phyloP scores from a whole-genome alignment of 768 basidiomycete species.

The Holtermannia corniformis region DNA sequence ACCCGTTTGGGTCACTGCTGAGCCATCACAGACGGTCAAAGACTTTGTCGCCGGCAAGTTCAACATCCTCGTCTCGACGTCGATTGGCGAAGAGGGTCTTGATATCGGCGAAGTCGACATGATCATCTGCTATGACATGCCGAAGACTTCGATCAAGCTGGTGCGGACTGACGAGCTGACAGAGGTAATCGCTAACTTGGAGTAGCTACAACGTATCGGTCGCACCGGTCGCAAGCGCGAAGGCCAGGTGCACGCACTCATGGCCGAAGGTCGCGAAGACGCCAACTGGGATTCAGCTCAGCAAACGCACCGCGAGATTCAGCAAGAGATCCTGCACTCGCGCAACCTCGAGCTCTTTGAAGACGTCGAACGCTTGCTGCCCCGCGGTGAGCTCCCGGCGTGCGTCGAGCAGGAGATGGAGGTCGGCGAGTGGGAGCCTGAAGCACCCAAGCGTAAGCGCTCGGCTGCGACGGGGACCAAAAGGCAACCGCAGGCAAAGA shows the following conservation, averaged over 20 bases:
- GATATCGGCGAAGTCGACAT: slow-evolving; percentile 97
- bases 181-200: not conserved
- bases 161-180: slow-evolving; percentile 46
- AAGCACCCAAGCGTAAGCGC: slow-evolving; percentile 19
- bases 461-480: slow-evolving; percentile 3
- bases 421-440: slow-evolving; percentile 48
- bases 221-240: slow-evolving; percentile 87
- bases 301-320: slow-evolving; percentile 74
- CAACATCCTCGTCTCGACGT: slow-evolving; percentile 91
- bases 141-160: slow-evolving; percentile 93
- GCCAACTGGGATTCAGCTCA: slow-evolving; percentile 80
- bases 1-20: slow-evolving; percentile 1
- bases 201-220: slow-evolving; percentile 86
- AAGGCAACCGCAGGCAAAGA: not conserved
- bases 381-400: slow-evolving; percentile 63
- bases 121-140: slow-evolving; percentile 92
- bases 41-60: slow-evolving; percentile 77
- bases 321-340: slow-evolving; percentile 74
- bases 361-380: slow-evolving; percentile 82
- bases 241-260: slow-evolving; percentile 80
- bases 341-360: slow-evolving; percentile 80
- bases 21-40: slow-evolving; percentile 57
- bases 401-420: slow-evolving; percentile 74
- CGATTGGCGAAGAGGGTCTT: slow-evolving; percentile 93
- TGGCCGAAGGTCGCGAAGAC: slow-evolving; percentile 86